A percentile compares a stretch with the other conserved stretches of the same genome.
phyloP scores from a whole-genome alignment of 2,329 filamentous ascomycete species.

The Thelonectria olida region DNA sequence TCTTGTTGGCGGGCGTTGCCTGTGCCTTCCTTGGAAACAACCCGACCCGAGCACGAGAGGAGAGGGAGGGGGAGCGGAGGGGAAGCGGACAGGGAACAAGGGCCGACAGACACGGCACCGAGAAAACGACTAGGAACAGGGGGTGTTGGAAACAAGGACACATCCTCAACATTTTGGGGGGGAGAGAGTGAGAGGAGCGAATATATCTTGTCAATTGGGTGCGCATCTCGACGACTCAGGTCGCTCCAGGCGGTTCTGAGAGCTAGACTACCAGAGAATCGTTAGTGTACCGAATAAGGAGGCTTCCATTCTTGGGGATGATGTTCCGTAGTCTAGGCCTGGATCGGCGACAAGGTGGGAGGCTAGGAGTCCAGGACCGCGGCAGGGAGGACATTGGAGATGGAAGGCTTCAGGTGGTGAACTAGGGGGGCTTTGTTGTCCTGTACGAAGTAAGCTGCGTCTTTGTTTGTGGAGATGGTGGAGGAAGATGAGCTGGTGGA shows the following conservation, averaged over 20 bases:
- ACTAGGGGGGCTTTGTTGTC: not conserved
- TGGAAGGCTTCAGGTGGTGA: not conserved
- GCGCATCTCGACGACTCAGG: too few relatives aligned
- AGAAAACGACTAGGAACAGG: constrained; percentile 9
- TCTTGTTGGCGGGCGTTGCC: constrained; percentile 7
- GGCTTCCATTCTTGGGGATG: constrained; percentile 11
- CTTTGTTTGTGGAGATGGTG: not conserved
- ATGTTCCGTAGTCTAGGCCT: constrained; percentile 3
- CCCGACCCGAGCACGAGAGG: constrained; percentile 12
- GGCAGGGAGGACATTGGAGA: not conserved
- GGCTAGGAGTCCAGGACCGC: too few relatives aligned
- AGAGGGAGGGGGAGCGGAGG: not conserved
- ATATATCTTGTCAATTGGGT: not conserved
- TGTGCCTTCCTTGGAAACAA: constrained; percentile 12
- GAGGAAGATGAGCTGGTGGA: too few relatives aligned
- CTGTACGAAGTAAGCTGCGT: not conserved
- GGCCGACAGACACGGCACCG: not conserved
- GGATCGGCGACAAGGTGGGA: not conserved
- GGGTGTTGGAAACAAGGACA: not conserved
- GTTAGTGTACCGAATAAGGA: not conserved
- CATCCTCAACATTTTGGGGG: constrained; percentile 19
- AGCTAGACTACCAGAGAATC: constrained; percentile 1
- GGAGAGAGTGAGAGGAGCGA: not conserved
- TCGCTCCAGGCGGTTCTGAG: not conserved
- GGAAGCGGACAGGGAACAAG: not conserved